These are phyloP conservation scores for Hymenoscyphus fructigenus DNA, from an alignment of 2,329 filamentous ascomycete species.

Conservation along the genomic window DNA sequence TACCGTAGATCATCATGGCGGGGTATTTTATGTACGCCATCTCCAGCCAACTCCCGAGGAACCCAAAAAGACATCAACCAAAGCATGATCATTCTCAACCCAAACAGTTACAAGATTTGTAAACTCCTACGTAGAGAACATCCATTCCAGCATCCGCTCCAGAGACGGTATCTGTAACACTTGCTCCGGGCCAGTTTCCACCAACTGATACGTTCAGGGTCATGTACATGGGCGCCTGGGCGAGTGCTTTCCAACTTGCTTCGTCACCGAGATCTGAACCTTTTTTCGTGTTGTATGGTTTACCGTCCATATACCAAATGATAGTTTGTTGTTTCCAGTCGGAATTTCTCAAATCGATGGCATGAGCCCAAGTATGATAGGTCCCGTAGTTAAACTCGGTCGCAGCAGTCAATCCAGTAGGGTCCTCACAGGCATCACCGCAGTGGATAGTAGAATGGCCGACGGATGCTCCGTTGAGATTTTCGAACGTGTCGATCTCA, in stretches of 20 bases:
- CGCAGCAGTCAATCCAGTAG: conserved; percentile 13
- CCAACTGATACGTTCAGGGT: conserved; percentile 29
- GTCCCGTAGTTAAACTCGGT: conserved; percentile 20
- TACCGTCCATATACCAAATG: conserved; percentile 27
- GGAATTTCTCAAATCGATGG: conserved; percentile 21
- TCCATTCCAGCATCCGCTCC: conserved; percentile 28
- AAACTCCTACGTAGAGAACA: conserved; percentile 28
- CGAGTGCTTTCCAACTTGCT: conserved; percentile 17
- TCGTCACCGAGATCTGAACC: conserved; percentile 23
- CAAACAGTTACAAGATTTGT: conserved; percentile 8
- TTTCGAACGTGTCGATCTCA: conserved; percentile 31
- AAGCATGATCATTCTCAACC: not conserved
- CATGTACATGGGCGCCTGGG: conserved; percentile 20
- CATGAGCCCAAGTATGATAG: conserved; percentile 28
- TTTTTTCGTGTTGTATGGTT: conserved; percentile 18
- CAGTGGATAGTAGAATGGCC: conserved; percentile 27
- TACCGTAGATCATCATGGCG: conserved; percentile 1
- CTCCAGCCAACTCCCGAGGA: not conserved
- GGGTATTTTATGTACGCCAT: conserved; percentile 5
- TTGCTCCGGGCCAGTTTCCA: conserved; percentile 20
- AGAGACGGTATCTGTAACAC: conserved; percentile 17
- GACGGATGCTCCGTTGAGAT: conserved; percentile 20
- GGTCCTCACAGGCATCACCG: conserved; percentile 22
- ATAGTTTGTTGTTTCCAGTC: conserved; percentile 28
- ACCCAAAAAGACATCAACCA: not conserved